These are phyloP conservation scores for Leccinum incarnatum DNA, from an alignment of 768 basidiomycete genomes.

Conservation along the genomic window DNA sequence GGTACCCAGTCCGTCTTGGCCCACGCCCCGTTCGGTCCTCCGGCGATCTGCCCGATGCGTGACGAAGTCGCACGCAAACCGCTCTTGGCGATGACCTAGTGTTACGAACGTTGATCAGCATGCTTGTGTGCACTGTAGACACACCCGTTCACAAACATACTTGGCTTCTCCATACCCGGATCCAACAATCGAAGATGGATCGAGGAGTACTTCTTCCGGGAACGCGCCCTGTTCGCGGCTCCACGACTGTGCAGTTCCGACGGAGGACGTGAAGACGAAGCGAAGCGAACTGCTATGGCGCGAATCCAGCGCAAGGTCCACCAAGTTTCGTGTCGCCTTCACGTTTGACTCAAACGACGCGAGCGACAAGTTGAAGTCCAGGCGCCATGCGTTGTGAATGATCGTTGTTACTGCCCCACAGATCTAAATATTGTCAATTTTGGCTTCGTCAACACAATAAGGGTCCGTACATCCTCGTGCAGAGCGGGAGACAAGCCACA, in stretches of 20 bases:
- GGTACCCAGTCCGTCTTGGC: constrained; percentile 37
- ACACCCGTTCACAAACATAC: constrained; percentile 37
- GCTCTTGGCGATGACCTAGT: constrained; percentile 27
- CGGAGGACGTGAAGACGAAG: constrained; percentile 28
- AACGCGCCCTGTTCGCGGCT: constrained; percentile 13
- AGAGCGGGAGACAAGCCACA: constrained; percentile 28
- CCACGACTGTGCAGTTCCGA: constrained; percentile 23
- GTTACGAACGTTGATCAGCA: neutral
- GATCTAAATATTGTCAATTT: constrained; percentile 8
- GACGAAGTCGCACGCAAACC: constrained; percentile 25
- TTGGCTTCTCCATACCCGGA: constrained; percentile 38
- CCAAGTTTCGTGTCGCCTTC: constrained; percentile 30
- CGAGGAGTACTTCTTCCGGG: constrained; percentile 35
- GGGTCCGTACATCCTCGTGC: constrained; percentile 30
- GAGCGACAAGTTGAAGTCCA: constrained; percentile 42
- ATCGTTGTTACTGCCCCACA: constrained; percentile 27
- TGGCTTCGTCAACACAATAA: neutral
- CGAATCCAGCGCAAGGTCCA: constrained; percentile 35
- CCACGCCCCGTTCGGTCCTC: constrained; percentile 35
- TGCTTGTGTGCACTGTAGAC: neutral
- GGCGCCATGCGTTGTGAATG: constrained; percentile 21
- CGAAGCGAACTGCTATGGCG: constrained; percentile 8
- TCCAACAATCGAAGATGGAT: constrained; percentile 29
- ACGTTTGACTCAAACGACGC: constrained; percentile 38
- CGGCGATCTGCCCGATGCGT: constrained; percentile 35